phyloP scores from a whole-genome alignment of 2,329 filamentous ascomycete genomes.

The Trichoderma koningii region DNA sequence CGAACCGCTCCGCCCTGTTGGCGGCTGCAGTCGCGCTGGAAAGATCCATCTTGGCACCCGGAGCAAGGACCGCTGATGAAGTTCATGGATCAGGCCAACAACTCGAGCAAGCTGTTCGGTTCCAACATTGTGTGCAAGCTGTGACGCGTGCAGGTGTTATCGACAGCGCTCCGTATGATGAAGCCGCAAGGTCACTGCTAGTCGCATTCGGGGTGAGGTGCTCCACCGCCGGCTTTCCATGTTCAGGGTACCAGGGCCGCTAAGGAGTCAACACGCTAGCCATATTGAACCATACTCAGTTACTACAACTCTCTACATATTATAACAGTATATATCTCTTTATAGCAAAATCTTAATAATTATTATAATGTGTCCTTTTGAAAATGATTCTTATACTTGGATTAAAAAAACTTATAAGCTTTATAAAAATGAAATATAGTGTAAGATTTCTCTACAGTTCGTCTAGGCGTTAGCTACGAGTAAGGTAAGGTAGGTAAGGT shows the following conservation, averaged over 20 bases:
- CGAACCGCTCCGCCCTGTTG: conserved; percentile 76
- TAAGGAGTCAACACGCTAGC: neutral
- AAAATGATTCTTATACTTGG: too few relatives aligned
- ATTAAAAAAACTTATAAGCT: too few relatives aligned
- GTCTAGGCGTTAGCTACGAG: too few relatives aligned
- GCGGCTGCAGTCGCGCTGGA: conserved; percentile 43
- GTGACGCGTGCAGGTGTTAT: conserved; percentile 12
- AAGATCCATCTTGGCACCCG: conserved; percentile 42
- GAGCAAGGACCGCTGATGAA: neutral
- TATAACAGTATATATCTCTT: too few relatives aligned
- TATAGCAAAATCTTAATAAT: too few relatives aligned
- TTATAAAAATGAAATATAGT: too few relatives aligned
- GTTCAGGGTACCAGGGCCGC: too few relatives aligned
- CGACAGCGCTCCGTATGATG: neutral
- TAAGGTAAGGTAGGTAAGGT: too few relatives aligned
- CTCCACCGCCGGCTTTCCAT: neutral
- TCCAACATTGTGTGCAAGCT: conserved; percentile 14
- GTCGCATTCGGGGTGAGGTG: neutral
- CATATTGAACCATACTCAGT: neutral
- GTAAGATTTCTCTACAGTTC: too few relatives aligned
- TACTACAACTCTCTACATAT: too few relatives aligned
- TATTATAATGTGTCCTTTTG: too few relatives aligned
- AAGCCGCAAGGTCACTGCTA: conserved; percentile 21
- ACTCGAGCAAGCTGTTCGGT: conserved; percentile 28
- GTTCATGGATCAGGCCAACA: neutral